These are phyloP conservation scores for Phytophthora macrochlamydospora DNA, from an alignment of 352 stramenopile genomes.

Conservation along the genomic window DNA sequence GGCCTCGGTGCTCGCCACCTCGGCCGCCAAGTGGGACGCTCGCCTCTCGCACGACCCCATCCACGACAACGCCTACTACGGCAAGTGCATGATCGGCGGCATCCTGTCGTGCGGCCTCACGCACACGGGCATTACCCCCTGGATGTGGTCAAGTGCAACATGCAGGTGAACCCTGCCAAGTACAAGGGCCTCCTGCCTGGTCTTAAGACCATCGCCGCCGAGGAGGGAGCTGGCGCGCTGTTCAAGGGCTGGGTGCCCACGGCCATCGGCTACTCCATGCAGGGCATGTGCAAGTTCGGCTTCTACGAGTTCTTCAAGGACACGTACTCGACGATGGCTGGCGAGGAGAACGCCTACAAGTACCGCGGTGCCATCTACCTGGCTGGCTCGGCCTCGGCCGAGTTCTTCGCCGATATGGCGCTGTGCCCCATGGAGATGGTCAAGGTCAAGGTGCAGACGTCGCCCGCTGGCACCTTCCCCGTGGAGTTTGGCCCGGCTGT, in stretches of 20 bases:
- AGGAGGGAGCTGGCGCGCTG: slow-evolving; percentile 82
- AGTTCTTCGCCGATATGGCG: slow-evolving; percentile 94
- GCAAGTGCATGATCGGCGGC: slow-evolving; percentile 94
- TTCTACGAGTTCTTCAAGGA: slow-evolving; percentile 98
- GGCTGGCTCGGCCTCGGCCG: slow-evolving; percentile 91
- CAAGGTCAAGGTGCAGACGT: slow-evolving; percentile 95
- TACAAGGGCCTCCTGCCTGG: slow-evolving; percentile 81
- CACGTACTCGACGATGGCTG: slow-evolving; percentile 90
- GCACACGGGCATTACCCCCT: slow-evolving; percentile 93
- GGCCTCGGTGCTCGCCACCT: slow-evolving; percentile 71
- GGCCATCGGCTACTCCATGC: slow-evolving; percentile 90
- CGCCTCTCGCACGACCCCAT: slow-evolving; percentile 78
- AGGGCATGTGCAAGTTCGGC: slow-evolving; percentile 94
- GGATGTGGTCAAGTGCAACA: slow-evolving; percentile 96
- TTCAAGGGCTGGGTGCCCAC: slow-evolving; percentile 94
- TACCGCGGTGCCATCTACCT: slow-evolving; percentile 93
- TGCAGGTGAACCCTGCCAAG: slow-evolving; percentile 92
- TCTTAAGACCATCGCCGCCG: slow-evolving; percentile 86
- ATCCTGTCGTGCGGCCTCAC: slow-evolving; percentile 93
- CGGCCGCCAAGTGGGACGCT: slow-evolving; percentile 81
- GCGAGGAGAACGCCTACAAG: slow-evolving; percentile 93
- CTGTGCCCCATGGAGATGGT: slow-evolving; percentile 96
- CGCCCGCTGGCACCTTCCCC: slow-evolving; percentile 89
- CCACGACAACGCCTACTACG: slow-evolving; percentile 93
- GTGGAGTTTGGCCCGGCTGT: slow-evolving; percentile 87